Conservation (phyloP, 75 land plant species). For the Picea sitchensis region DNA sequence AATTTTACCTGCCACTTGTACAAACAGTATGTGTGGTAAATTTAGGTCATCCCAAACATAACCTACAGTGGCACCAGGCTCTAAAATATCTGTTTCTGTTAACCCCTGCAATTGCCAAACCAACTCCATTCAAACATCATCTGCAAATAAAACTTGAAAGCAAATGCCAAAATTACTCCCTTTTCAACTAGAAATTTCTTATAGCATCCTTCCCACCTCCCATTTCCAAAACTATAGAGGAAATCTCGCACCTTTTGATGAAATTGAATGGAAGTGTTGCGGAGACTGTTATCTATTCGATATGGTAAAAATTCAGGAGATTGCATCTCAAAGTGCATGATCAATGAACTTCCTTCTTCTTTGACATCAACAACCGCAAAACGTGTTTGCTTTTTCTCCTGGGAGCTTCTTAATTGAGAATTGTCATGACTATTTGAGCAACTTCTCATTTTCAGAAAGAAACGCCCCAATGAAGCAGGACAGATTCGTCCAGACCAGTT, state of each 20-base stretch:
- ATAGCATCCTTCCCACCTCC: neutral
- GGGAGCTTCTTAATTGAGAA: conserved; percentile 3
- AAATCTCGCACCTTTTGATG: conserved; percentile 67
- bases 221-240: neutral
- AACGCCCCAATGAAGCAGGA: conserved; percentile 79
- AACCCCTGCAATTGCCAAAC: conserved; percentile 31
- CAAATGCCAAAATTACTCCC: neutral
- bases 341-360: conserved; percentile 64
- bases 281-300: conserved; percentile 71
- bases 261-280: conserved; percentile 41
- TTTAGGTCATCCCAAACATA: conserved; percentile 91
- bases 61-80: conserved; percentile 44
- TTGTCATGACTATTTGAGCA: conserved; percentile 2
- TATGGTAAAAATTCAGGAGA: conserved; percentile 58
- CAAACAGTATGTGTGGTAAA: conserved; percentile 74
- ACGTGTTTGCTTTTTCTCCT: conserved; percentile 7
- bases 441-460: conserved; percentile 64
- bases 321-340: conserved; percentile 59
- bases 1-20: conserved; percentile 55
- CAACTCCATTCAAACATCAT: neutral
- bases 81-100: conserved; percentile 32
- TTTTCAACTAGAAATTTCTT: neutral
- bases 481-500: conserved; percentile 94
- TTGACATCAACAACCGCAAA: conserved; percentile 64
- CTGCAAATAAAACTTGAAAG: neutral